Evolutionary conservation across 176 grass and related monocot genomes (phyloP), one percentile per base, ranked within the genome.

Genomic region (Triticum monococcum): DNA sequence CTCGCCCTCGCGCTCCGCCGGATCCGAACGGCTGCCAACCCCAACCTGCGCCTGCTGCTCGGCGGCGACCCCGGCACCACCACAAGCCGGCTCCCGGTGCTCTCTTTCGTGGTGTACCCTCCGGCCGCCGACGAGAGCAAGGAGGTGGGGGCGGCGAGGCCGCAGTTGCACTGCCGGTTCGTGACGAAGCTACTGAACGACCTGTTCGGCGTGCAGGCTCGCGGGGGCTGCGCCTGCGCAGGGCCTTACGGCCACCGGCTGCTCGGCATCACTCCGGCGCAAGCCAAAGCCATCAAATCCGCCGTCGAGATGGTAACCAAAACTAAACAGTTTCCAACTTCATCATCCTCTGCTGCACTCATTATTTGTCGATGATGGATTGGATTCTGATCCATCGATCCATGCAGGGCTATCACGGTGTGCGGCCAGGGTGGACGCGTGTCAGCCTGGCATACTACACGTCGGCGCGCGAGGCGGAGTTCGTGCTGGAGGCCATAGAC

Each of bases 131-230:
- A 14, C 13, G 64, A 67, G 3, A 41, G 24, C 18, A 8, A 17
- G 22, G 63, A 57, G 16, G 20, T 2, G 17, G 78, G 23, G 8
- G 7, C 22, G 31, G 14, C 3, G 64, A 79, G n/a, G 74, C 89
- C 41, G 84, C 95, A 92, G 36, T 87, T 97, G 43, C 95, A 97
- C 48, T 86, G 95, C 68, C 87, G 95, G 50, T 97, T 95, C 63
- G 91, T 91, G 10, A 70, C 95, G 3, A 95, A 90, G 90, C 81
- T 97, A 45, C 89, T 97, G 9, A 95, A 89, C 81, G 95, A 97
- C 75, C 88, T 97, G 50, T 95, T 97, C 68, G 95, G 92, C 30
- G 92, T 97, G 74, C 95, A 95, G 89, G 90, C 91, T 36, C 88
- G 95, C n/a, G 95, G 91, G 12, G 95, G 95, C 0, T 97, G 95